Evolutionary conservation across 1,284 basidiomycete species (phyloP).

Genomic region (Leccinum pallidistipes): DNA sequence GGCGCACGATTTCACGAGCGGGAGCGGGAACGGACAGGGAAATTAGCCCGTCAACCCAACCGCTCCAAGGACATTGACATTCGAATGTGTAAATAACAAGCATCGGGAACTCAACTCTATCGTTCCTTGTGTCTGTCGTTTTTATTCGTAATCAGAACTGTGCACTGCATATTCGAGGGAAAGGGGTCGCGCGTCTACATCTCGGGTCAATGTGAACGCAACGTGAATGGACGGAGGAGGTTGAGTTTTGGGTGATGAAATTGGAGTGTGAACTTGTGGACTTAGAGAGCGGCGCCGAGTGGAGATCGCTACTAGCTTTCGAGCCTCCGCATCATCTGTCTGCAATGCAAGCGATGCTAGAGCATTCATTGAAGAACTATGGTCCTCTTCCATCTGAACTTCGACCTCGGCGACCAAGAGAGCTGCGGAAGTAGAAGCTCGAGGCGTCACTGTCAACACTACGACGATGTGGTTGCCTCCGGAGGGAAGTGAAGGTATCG

Average conservation of each 20-base stretch:
- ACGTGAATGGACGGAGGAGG: background rate
- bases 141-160: background rate
- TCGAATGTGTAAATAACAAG: background rate
- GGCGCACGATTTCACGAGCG: constrained; percentile 16
- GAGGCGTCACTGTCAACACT: constrained; percentile 74
- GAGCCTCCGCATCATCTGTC: constrained; percentile 60
- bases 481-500: constrained; percentile 71
- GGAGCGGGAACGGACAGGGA: background rate
- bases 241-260: background rate
- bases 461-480: constrained; percentile 41
- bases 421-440: constrained; percentile 65
- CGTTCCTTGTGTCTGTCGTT: background rate
- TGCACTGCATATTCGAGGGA: background rate
- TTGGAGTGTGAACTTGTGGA: background rate
- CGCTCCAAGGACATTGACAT: background rate
- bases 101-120: background rate
- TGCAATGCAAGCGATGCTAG: constrained; percentile 69
- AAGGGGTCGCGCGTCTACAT: background rate
- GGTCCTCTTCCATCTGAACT: constrained; percentile 69
- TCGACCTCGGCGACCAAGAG: constrained; percentile 47
- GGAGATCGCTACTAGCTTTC: constrained; percentile 51
- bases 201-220: background rate
- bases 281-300: no score
- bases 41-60: background rate
- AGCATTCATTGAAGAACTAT: constrained; percentile 70